A percentile compares a stretch with the other conserved stretches of the same genome.
These are phyloP conservation scores for Ophiostoma pallidulum DNA, from an alignment of 2,329 filamentous ascomycete species.

Conservation along the genomic window DNA sequence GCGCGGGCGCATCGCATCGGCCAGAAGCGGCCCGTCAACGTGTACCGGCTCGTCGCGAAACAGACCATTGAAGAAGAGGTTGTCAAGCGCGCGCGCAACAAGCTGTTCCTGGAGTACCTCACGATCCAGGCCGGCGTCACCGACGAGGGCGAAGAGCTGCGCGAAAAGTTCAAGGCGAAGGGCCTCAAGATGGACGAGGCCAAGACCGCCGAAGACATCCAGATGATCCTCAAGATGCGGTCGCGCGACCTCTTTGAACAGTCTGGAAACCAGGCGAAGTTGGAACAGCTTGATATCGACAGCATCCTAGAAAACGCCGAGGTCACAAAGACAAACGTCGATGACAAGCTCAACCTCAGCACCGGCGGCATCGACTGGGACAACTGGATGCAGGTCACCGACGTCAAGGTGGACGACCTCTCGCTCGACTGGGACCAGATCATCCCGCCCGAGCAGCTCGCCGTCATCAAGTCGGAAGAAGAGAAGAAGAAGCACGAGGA, in stretches of 20 bases:
- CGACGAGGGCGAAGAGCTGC: constrained; percentile 76
- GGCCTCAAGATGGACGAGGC: constrained; percentile 67
- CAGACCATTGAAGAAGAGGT: constrained; percentile 98
- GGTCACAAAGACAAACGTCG: constrained; percentile 90
- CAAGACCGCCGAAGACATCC: constrained; percentile 88
- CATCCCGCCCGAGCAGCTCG: constrained; percentile 87
- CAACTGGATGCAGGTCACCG: constrained; percentile 95
- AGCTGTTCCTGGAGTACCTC: constrained; percentile 92
- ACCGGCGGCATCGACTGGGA: constrained; percentile 79
- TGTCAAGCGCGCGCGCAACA: constrained; percentile 90
- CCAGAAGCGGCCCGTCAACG: constrained; percentile 89
- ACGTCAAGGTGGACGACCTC: constrained; percentile 82
- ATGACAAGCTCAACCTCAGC: constrained; percentile 82
- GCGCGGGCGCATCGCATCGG: constrained; percentile 95
- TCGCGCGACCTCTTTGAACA: constrained; percentile 99
- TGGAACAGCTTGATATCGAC: constrained; percentile 96
- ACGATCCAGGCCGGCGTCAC: constrained; percentile 96
- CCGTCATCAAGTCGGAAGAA: constrained; percentile 81
- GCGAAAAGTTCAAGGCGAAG: constrained; percentile 69
- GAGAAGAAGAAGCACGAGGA: constrained; percentile 74
- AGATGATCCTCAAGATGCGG: constrained; percentile 89
- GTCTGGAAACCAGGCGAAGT: constrained; percentile 87
- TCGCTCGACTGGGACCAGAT: constrained; percentile 94
- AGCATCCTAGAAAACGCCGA: constrained; percentile 95
- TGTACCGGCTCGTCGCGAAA: constrained; percentile 93